A percentile compares a stretch with the other conserved stretches of the same genome.
Evolutionary conservation across 495 filamentous ascomycete species (phyloP).

Genomic region (Venustampulla echinocandica): DNA sequence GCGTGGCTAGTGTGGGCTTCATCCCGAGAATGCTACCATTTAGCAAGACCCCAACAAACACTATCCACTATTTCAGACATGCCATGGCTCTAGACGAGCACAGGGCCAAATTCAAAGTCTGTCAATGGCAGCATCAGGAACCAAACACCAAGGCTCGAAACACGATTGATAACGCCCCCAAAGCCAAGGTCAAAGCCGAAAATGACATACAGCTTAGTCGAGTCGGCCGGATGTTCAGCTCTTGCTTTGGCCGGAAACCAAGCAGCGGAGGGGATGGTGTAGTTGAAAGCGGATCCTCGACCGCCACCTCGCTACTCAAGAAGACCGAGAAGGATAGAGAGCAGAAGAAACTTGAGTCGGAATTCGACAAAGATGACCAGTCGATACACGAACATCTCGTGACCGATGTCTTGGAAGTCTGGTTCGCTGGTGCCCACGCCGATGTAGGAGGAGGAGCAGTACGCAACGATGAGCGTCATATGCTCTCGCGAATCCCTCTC

Average conservation of each 20-base stretch:
- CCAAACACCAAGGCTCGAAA: not conserved
- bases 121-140: conserved; percentile 24
- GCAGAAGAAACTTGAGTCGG: conserved; percentile 15
- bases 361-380: conserved; percentile 16
- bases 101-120: conserved; percentile 32
- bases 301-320: not conserved
- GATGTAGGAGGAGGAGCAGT: conserved; percentile 30
- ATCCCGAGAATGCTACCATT: conserved; percentile 31
- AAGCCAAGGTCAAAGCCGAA: not conserved
- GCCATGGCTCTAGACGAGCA: conserved; percentile 34
- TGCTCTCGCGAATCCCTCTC: conserved; percentile 36
- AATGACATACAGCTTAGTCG: not conserved
- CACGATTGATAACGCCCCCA: not conserved
- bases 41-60: conserved; percentile 29
- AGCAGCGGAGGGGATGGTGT: not conserved
- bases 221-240: not conserved
- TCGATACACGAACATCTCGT: conserved; percentile 7
- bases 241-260: not conserved
- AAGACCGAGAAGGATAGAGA: conserved; percentile 7
- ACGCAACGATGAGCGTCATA: conserved; percentile 30
- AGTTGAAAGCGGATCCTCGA: not conserved
- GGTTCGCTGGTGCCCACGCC: conserved; percentile 30
- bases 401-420: conserved; percentile 28
- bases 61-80: conserved; percentile 29
- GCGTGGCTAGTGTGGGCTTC: conserved; percentile 33